Percentiles rank a stretch among this genome's conserved stretches.
Conservation (phyloP, 768 basidiomycete species). For the Trametes punicea region DNA sequence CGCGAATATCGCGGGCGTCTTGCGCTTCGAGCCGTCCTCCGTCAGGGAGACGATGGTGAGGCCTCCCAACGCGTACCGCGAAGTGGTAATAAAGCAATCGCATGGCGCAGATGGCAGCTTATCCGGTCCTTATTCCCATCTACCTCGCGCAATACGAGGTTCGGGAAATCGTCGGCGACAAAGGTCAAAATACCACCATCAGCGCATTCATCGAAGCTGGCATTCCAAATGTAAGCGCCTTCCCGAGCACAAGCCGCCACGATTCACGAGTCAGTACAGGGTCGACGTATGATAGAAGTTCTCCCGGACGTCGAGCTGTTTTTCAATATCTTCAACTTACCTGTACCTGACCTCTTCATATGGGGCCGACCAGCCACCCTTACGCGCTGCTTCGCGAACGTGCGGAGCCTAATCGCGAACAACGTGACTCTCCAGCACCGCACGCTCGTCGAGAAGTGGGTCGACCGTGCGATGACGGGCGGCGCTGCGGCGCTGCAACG, state of each 20-base stretch:
- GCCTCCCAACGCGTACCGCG: neutral
- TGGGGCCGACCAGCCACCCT: neutral
- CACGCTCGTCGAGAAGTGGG: neutral
- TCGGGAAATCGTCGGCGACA: constrained; percentile 8
- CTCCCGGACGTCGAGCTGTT: neutral
- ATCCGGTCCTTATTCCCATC: constrained; percentile 61
- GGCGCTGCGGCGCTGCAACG: neutral
- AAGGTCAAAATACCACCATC: neutral
- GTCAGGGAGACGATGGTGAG: constrained; percentile 46
- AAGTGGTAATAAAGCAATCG: neutral
- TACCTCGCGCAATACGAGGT: constrained; percentile 54
- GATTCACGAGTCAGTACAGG: neutral
- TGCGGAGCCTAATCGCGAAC: neutral
- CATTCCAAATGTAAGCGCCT: neutral
- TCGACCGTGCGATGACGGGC: neutral
- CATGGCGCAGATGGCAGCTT: constrained; percentile 47
- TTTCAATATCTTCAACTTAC: neutral
- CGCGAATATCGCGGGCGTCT: constrained; percentile 35
- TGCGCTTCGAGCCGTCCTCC: constrained; percentile 43
- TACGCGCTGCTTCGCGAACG: neutral
- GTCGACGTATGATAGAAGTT: neutral
- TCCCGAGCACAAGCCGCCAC: neutral
- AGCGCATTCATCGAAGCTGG: constrained; percentile 11
- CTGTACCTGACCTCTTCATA: neutral
- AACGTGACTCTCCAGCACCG: neutral